Evolutionary conservation across 2,329 filamentous ascomycete species (phyloP).

Genomic region (Exophiala sp.): DNA sequence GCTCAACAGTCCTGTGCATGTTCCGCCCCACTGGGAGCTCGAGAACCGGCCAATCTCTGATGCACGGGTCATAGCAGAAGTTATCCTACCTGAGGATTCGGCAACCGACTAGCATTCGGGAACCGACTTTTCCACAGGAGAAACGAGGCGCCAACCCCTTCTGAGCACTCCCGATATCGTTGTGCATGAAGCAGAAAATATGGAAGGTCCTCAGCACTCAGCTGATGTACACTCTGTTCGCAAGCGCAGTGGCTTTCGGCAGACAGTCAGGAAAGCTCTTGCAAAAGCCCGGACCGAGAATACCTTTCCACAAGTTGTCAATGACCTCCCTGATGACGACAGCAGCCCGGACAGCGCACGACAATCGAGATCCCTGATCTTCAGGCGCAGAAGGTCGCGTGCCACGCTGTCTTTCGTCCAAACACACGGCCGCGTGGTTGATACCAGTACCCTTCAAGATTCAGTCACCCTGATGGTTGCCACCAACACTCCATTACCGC

Average conservation of each 20-base stretch:
- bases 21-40: constrained; percentile 33
- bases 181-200: background rate
- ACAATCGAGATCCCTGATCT: constrained; percentile 12
- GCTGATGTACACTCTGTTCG: constrained; percentile 9
- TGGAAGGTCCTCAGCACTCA: background rate
- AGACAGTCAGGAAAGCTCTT: constrained; percentile 20
- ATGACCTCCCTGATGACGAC: background rate
- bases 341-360: background rate
- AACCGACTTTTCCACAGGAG: too few relatives aligned
- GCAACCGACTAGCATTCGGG: too few relatives aligned
- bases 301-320: background rate
- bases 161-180: background rate
- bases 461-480: constrained; percentile 23
- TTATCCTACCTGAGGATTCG: constrained; percentile 3
- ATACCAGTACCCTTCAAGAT: constrained; percentile 21
- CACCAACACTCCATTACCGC: constrained; percentile 21
- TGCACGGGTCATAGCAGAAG: constrained; percentile 26
- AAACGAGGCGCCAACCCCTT: background rate
- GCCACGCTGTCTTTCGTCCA: constrained; percentile 15
- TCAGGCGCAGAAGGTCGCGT: constrained; percentile 11
- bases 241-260: constrained; percentile 19
- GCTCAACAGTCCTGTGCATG: constrained; percentile 35
- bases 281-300: constrained; percentile 15
- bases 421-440: constrained; percentile 17
- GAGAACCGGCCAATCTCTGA: constrained; percentile 32